Evolutionary conservation across 805 yeast species (phyloP).

Genomic region (Tetrapisispora pingtungensis): DNA sequence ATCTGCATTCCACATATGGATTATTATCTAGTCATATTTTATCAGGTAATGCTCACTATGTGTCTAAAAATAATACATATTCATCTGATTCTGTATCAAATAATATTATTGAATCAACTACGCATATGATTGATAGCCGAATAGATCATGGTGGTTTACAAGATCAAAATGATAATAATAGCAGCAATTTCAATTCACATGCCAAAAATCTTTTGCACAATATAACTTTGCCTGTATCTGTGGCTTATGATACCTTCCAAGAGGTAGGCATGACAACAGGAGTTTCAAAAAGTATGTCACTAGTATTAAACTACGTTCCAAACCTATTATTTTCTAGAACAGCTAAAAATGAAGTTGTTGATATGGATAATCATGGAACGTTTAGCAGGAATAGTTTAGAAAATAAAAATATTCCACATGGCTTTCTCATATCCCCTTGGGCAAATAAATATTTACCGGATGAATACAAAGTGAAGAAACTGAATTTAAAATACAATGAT

Average conservation of each 20-base stretch:
- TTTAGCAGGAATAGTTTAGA: not conserved
- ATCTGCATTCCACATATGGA: slow-evolving; percentile 21
- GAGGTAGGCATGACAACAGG: slow-evolving; percentile 29
- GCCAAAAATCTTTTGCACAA: slow-evolving; percentile 21
- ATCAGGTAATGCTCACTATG: slow-evolving; percentile 22
- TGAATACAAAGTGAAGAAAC: slow-evolving; percentile 15
- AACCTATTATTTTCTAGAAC: slow-evolving; percentile 6
- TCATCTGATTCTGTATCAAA: no score
- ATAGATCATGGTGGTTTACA: no score
- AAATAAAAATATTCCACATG: slow-evolving; percentile 8
- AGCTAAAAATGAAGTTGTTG: not conserved
- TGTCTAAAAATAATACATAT: not conserved
- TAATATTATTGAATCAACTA: no score
- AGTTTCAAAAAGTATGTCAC: slow-evolving; percentile 23
- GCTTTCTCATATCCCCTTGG: slow-evolving; percentile 26
- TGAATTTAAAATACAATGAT: slow-evolving; percentile 12
- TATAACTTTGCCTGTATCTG: slow-evolving; percentile 23
- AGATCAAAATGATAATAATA: not conserved
- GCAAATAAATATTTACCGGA: slow-evolving; percentile 16
- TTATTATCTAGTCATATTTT: slow-evolving; percentile 12
- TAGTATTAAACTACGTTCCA: slow-evolving; percentile 23
- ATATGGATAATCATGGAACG: not conserved
- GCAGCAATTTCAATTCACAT: not conserved
- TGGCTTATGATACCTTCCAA: slow-evolving; percentile 29
- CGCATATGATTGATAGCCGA: no score